Conservation (phyloP, 306 rosid genomes). For the Pachyrhizus erosus region DNA sequence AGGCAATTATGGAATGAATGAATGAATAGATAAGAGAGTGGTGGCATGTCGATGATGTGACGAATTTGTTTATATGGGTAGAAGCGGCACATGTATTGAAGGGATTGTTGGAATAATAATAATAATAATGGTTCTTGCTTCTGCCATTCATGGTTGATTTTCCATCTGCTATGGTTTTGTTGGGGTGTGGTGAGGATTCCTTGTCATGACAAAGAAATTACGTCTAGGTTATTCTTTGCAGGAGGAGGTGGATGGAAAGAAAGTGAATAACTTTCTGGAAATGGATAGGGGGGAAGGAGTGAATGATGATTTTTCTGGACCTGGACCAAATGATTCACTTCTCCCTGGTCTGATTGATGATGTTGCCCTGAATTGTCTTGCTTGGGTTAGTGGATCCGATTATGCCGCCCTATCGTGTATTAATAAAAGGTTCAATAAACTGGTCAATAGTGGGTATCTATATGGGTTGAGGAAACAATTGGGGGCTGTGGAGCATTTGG, state of each 20-base stretch:
- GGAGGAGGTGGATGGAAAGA: conserved; percentile 49
- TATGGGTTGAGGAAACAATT: conserved; percentile 71
- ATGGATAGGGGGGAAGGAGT: conserved; percentile 54
- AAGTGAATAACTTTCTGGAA: conserved; percentile 45
- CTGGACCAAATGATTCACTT: conserved; percentile 74
- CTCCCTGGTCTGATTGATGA: conserved; percentile 88
- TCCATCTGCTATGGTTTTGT: conserved; percentile 45
- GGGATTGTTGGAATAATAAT: conserved; percentile 26
- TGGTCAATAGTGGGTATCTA: conserved; percentile 74
- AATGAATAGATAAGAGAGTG: conserved; percentile 47
- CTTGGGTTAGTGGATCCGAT: conserved; percentile 73
- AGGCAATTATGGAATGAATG: conserved; percentile 32
- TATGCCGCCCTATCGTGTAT: conserved; percentile 68
- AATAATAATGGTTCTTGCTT: conserved; percentile 33
- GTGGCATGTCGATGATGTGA: conserved; percentile 53
- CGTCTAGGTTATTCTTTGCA: conserved; percentile 46
- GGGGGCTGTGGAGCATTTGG: conserved; percentile 79
- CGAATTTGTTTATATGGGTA: conserved; percentile 46
- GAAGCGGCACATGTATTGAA: conserved; percentile 31
- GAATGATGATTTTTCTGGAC: conserved; percentile 64
- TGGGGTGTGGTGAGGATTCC: conserved; percentile 54
- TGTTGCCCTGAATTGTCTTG: conserved; percentile 80
- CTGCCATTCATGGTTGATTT: neutral
- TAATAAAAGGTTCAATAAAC: conserved; percentile 64
- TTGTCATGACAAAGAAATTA: conserved; percentile 50